Conservation (phyloP, 2,329 filamentous ascomycete species). For the Pseudocercospora fijiensis region DNA sequence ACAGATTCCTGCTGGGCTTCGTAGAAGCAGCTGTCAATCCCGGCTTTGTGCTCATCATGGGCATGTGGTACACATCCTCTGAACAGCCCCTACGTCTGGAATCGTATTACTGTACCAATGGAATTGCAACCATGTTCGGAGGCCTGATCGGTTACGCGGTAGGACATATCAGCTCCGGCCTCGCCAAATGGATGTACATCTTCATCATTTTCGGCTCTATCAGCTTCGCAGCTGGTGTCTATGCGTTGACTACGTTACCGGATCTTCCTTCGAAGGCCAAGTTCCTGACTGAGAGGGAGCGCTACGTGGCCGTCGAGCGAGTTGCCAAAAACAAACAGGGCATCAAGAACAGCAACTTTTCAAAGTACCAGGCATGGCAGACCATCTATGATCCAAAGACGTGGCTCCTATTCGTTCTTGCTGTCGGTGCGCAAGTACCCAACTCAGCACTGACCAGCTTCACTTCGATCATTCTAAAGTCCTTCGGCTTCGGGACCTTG, state of each 20-base stretch:
- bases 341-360: constrained; percentile 54
- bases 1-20: constrained; percentile 41
- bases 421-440: constrained; percentile 55
- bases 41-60: constrained; percentile 40
- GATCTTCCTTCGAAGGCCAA: constrained; percentile 23
- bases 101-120: constrained; percentile 55
- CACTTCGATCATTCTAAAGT: constrained; percentile 51
- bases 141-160: constrained; percentile 59
- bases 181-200: constrained; percentile 57
- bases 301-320: constrained; percentile 49
- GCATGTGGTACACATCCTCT: constrained; percentile 40
- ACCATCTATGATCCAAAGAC: constrained; percentile 57
- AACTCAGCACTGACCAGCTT: constrained; percentile 59
- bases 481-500: constrained; percentile 50
- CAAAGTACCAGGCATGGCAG: constrained; percentile 46
- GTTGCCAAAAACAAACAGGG: constrained; percentile 55
- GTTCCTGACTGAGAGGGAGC: constrained; percentile 22
- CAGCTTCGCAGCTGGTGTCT: constrained; percentile 41
- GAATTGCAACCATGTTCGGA: constrained; percentile 62
- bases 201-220: constrained; percentile 56
- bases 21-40: constrained; percentile 41
- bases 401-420: constrained; percentile 58
- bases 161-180: constrained; percentile 56
- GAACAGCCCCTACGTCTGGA: constrained; percentile 56
- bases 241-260: constrained; percentile 32